Base-by-base conservation (phyloP, 1,284 basidiomycete genomes). In the Apiotrichum gamsii region DNA sequence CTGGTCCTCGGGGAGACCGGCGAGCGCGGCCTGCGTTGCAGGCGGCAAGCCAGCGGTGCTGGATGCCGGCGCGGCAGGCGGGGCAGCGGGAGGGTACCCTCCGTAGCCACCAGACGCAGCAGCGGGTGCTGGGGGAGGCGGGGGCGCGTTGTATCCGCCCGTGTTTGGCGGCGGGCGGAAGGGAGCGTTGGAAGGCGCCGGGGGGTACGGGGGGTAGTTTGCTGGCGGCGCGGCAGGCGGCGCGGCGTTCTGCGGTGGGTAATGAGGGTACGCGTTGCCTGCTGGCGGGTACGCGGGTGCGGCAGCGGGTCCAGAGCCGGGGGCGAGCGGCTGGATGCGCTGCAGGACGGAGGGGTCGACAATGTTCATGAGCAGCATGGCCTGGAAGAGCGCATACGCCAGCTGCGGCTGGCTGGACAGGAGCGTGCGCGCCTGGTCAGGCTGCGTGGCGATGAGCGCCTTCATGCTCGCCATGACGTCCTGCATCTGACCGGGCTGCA, bases 381-480 rank as follows among this genome's bases (percentile, higher is more conserved):
- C 87, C 74, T 97, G 94, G 76, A 98, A 97, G 16, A 98, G 78
- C 1, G 94, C 94, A 67, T 97, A 98, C 3, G 90, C 85, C 15
- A 96, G 79, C 73, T 98, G 94, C 14, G 95, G 94, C 61, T 96
- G 85, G 8, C 81, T 76, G 9, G 82, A 75, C 28, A 99, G 79
- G 29, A 98, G 74, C 4, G 80, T 76, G 39, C 84, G 78, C 28
- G 94, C 93, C 73, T 93, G 85, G 34, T 96, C 91, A 3, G 93
- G 90, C 54, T 90, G 85, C 0, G 83, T 87, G 21, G 88, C 83
- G 23, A 95, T 84, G 62, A 96, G 90, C 2, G 60, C 91, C 83
- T 97, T 97, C 87, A 96, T 95, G 72, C 96, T 90, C 24, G 85
- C 85, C 60, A 98, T 77, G n/a, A 97, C 87, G 72, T 98, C 94